Conservation (phyloP, 192 early-diverging fungal genomes). For the Coemansia sp. region DNA sequence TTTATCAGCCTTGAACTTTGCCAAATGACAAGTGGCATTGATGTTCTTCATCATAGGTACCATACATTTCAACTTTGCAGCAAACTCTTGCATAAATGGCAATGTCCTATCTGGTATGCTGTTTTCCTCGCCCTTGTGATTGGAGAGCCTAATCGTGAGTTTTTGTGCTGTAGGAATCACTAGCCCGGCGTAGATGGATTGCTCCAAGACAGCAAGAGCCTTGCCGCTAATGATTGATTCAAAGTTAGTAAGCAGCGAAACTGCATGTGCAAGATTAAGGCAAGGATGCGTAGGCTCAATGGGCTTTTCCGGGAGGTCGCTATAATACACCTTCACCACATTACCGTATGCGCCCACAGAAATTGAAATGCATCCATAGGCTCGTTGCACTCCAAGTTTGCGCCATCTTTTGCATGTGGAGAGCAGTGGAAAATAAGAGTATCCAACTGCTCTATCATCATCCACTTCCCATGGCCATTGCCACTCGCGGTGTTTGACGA, state of each 20-base stretch:
- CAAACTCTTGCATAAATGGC: conserved; percentile 1
- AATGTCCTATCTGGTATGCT: background rate
- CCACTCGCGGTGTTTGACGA: background rate
- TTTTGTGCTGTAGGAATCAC: background rate
- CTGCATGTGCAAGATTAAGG: background rate
- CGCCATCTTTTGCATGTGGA: background rate
- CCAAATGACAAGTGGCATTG: background rate
- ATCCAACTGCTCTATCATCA: background rate
- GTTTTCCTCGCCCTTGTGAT: background rate
- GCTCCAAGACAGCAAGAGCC: background rate
- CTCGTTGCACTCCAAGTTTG: background rate
- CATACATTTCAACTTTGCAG: background rate
- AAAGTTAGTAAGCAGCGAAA: background rate
- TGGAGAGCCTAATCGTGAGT: background rate
- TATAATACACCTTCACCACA: background rate
- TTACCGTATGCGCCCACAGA: background rate
- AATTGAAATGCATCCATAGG: background rate
- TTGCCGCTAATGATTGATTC: background rate
- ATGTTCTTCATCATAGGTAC: background rate
- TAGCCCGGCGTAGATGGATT: background rate
- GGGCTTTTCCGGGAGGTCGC: background rate
- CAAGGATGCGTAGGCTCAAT: background rate
- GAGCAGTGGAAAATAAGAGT: background rate
- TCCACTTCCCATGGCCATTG: background rate
- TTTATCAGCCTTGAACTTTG: background rate